Conservation (phyloP, 768 basidiomycete genomes). For the Rhizopogon salebrosus region DNA sequence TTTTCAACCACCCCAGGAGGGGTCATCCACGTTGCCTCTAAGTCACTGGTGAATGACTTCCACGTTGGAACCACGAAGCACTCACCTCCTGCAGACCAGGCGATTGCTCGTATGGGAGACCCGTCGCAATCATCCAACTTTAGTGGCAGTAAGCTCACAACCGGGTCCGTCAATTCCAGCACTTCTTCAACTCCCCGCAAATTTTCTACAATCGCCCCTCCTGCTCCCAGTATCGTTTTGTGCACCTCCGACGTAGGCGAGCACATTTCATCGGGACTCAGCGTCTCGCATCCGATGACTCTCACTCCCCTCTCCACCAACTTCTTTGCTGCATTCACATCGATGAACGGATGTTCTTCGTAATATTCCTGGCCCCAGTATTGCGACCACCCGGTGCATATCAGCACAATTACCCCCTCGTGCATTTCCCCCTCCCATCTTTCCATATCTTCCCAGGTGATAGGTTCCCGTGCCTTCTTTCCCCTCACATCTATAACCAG, state of each 20-base stretch:
- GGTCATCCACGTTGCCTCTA: background rate
- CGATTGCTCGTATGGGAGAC: conserved; percentile 62
- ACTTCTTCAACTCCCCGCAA: conserved; percentile 49
- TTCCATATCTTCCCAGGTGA: conserved; percentile 50
- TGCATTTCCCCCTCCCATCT: conserved; percentile 32
- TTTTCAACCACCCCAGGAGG: background rate
- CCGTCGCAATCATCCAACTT: conserved; percentile 57
- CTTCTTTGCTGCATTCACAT: conserved; percentile 41
- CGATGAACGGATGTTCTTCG: conserved; percentile 55
- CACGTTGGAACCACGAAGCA: no score
- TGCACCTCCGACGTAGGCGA: conserved; percentile 47
- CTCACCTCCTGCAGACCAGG: conserved; percentile 27
- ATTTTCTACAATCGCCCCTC: conserved; percentile 66
- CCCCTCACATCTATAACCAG: conserved; percentile 49
- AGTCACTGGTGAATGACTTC: no score
- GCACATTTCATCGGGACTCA: conserved; percentile 55
- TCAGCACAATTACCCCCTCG: conserved; percentile 41
- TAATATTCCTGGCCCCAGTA: conserved; percentile 46
- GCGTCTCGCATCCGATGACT: conserved; percentile 55
- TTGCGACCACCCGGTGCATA: conserved; percentile 64
- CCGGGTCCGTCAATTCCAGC: conserved; percentile 26
- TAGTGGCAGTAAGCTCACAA: conserved; percentile 53
- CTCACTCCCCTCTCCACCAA: conserved; percentile 47
- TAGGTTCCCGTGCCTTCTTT: conserved; percentile 39
- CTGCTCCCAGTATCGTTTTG: conserved; percentile 50